Conservation (phyloP, 2,329 filamentous ascomycete genomes). For the Phaeosphaeriaceae sp. region DNA sequence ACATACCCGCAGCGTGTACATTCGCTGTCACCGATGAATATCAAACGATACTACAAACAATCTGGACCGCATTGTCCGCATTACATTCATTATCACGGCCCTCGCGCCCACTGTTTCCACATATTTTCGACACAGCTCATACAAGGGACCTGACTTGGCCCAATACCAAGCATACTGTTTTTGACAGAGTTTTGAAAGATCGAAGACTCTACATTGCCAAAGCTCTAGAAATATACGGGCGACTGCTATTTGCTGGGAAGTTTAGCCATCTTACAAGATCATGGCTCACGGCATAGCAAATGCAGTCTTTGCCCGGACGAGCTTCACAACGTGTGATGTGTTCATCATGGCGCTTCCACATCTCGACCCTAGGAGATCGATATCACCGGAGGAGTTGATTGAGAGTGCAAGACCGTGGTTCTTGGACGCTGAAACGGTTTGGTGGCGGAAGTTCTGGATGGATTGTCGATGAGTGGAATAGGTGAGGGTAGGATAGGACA, state of each 20-base stretch:
- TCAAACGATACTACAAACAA: not conserved
- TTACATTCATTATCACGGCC: slow-evolving; percentile 4
- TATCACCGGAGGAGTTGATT: slow-evolving; percentile 39
- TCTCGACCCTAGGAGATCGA: slow-evolving; percentile 22
- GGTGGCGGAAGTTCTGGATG: slow-evolving; percentile 38
- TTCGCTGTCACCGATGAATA: slow-evolving; percentile 12
- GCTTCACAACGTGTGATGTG: slow-evolving; percentile 42
- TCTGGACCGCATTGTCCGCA: slow-evolving; percentile 11
- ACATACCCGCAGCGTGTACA: not conserved
- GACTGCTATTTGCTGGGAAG: no score
- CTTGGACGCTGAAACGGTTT: slow-evolving; percentile 41
- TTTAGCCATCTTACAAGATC: not conserved
- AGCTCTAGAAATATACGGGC: no score
- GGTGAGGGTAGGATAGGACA: not conserved
- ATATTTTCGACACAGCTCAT: not conserved
- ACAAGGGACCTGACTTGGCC: not conserved
- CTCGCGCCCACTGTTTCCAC: not conserved
- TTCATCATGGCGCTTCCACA: slow-evolving; percentile 40
- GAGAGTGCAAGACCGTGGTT: slow-evolving; percentile 42
- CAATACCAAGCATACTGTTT: not conserved
- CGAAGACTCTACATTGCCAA: no score
- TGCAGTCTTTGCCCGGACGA: slow-evolving; percentile 39
- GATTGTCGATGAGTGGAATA: slow-evolving; percentile 63
- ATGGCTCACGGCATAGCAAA: slow-evolving; percentile 40
- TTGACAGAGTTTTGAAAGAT: not conserved